phyloP scores from a whole-genome alignment of 2,329 filamentous ascomycete genomes.

The Pseudocercospora fijiensis region DNA sequence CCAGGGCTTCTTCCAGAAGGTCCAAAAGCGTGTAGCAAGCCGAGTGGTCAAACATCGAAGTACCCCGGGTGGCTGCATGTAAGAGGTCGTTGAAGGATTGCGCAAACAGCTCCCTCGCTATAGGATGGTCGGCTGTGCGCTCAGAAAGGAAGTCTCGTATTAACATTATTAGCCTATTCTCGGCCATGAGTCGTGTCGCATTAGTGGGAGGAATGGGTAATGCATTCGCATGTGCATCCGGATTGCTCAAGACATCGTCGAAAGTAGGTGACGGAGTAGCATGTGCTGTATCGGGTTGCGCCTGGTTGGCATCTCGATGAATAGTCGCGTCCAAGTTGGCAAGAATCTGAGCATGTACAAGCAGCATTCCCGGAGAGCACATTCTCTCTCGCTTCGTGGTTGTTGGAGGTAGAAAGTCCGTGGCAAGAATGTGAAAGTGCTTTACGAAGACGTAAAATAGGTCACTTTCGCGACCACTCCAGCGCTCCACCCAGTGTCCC shows the following conservation, averaged over 20 bases:
- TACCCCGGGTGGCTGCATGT: constrained; percentile 71
- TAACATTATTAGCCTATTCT: constrained; percentile 80
- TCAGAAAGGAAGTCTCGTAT: constrained; percentile 76
- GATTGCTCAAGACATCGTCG: constrained; percentile 62
- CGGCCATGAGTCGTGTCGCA: constrained; percentile 76
- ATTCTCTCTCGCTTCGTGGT: constrained; percentile 57
- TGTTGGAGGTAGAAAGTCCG: constrained; percentile 57
- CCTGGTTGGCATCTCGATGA: constrained; percentile 62
- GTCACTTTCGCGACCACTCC: constrained; percentile 84
- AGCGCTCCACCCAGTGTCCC: constrained; percentile 78
- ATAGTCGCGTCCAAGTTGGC: constrained; percentile 78
- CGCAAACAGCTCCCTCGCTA: constrained; percentile 69
- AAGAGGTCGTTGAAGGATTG: constrained; percentile 71
- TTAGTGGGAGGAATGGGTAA: constrained; percentile 65
- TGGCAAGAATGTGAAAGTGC: constrained; percentile 75
- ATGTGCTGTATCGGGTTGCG: constrained; percentile 46
- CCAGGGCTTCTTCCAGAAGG: constrained; percentile 78
- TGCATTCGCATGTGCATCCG: constrained; percentile 66
- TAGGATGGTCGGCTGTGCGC: constrained; percentile 52
- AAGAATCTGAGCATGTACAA: constrained; percentile 80
- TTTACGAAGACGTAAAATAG: constrained; percentile 91
- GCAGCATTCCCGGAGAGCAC: constrained; percentile 72
- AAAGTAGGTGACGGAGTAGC: constrained; percentile 56
- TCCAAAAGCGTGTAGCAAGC: constrained; percentile 90
- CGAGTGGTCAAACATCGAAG: constrained; percentile 76